phyloP scores from a whole-genome alignment of 2,329 filamentous ascomycete genomes.

The Diaporthe sp. region DNA sequence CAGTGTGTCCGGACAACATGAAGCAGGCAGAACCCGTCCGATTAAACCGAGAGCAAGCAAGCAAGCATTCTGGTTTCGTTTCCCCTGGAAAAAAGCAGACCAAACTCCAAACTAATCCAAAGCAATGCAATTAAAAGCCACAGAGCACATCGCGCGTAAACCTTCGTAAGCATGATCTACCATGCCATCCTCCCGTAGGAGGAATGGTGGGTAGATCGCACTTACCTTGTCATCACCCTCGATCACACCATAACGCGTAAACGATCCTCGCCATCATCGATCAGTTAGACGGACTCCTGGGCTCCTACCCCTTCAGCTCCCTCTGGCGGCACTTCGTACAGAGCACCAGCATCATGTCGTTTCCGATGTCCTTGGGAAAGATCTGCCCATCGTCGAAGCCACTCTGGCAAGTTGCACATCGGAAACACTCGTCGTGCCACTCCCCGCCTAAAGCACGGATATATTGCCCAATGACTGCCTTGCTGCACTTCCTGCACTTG shows the following conservation, averaged over 20 bases:
- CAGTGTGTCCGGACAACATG: constrained; percentile 34
- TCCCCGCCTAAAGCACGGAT: constrained; percentile 90
- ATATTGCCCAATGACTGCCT: constrained; percentile 89
- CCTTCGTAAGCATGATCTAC: constrained; percentile 35
- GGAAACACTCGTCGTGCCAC: constrained; percentile 95
- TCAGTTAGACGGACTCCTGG: constrained; percentile 14
- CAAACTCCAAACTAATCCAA: constrained; percentile 40
- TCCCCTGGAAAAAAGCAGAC: constrained; percentile 13
- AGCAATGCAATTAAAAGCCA: constrained; percentile 36
- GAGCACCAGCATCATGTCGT: constrained; percentile 66
- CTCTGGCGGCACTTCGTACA: constrained; percentile 73
- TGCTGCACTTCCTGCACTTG: constrained; percentile 88
- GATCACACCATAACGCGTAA: not conserved
- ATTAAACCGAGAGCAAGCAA: constrained; percentile 21
- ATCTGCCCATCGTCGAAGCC: constrained; percentile 76
- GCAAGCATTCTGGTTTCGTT: constrained; percentile 26
- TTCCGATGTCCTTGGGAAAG: constrained; percentile 68
- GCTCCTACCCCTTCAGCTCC: constrained; percentile 66
- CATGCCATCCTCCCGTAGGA: constrained; percentile 2
- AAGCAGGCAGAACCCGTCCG: constrained; percentile 5
- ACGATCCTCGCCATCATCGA: not conserved
- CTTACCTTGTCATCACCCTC: constrained; percentile 27
- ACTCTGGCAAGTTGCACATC: constrained; percentile 75
- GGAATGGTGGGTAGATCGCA: constrained; percentile 3
- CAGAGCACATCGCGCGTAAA: constrained; percentile 34